Conservation (phyloP, 192 early-diverging fungal species). For the Coemansia sp. region DNA sequence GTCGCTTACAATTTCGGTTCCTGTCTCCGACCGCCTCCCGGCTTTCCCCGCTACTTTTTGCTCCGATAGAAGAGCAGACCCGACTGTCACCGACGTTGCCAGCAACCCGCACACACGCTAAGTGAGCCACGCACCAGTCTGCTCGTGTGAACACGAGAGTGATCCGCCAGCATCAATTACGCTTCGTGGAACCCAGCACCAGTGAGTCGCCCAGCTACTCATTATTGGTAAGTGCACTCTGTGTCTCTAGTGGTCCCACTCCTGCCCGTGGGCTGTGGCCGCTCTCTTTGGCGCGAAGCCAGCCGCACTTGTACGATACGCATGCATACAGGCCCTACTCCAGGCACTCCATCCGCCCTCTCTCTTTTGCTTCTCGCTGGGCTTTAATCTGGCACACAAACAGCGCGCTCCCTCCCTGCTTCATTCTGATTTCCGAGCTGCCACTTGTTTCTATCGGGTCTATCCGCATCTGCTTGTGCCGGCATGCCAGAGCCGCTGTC, state of each 20-base stretch:
- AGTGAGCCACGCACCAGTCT: background rate
- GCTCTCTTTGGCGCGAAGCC: background rate
- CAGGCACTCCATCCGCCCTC: background rate
- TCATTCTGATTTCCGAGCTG: background rate
- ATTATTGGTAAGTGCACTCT: background rate
- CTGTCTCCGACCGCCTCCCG: background rate
- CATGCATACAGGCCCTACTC: background rate
- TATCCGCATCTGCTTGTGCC: background rate
- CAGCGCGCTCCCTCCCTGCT: no score
- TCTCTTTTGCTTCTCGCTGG: background rate
- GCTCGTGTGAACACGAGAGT: background rate
- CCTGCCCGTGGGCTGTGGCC: background rate
- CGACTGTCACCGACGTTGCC: background rate
- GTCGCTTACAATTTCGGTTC: background rate
- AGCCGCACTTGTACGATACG: background rate
- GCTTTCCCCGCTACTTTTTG: background rate
- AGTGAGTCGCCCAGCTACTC: background rate
- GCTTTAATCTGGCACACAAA: background rate
- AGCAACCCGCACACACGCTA: background rate
- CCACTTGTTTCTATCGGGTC: background rate
- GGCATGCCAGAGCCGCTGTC: background rate
- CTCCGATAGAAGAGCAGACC: background rate
- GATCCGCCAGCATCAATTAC: background rate
- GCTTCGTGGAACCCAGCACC: background rate
- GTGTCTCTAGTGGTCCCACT: background rate